Conservation (phyloP, 345 rosid species). For the Melastoma malabathricum region DNA sequence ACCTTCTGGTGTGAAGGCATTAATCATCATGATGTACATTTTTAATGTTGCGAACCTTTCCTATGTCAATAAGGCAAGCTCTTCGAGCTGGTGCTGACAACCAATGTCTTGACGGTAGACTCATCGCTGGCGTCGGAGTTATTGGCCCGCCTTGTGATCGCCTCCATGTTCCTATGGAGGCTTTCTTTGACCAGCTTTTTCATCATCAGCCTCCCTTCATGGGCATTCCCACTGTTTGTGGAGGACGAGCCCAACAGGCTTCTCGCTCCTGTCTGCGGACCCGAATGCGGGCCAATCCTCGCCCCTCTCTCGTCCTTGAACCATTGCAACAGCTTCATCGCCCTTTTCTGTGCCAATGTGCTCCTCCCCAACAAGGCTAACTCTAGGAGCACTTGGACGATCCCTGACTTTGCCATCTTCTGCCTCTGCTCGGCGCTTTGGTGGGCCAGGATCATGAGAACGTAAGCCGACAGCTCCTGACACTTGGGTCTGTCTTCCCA, state of each 20-base stretch:
- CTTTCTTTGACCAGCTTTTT: slow-evolving; percentile 76
- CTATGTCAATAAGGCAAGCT: no score
- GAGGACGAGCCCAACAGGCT: slow-evolving; percentile 45
- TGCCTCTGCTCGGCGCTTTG: slow-evolving; percentile 58
- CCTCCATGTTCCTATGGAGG: slow-evolving; percentile 71
- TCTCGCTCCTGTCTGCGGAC: slow-evolving; percentile 55
- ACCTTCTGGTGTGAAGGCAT: no score
- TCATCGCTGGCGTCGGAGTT: slow-evolving; percentile 6
- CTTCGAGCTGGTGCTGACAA: no score
- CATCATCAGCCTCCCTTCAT: slow-evolving; percentile 68
- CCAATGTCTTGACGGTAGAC: no score
- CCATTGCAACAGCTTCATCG: slow-evolving; percentile 77
- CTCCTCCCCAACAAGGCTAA: slow-evolving; percentile 50
- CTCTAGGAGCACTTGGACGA: slow-evolving; percentile 62
- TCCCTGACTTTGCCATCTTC: slow-evolving; percentile 70
- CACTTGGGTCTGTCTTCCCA: slow-evolving; percentile 88
- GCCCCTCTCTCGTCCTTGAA: slow-evolving; percentile 74
- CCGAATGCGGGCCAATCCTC: slow-evolving; percentile 82
- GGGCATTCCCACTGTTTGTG: slow-evolving; percentile 25
- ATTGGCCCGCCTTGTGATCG: slow-evolving; percentile 64
- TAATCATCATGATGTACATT: no score
- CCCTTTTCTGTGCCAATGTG: slow-evolving; percentile 74
- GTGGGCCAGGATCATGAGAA: slow-evolving; percentile 76
- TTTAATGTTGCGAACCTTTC: no score
- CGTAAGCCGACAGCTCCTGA: slow-evolving; percentile 66